phyloP scores from a whole-genome alignment of 768 basidiomycete genomes.

The Floccularia luteovirens region DNA sequence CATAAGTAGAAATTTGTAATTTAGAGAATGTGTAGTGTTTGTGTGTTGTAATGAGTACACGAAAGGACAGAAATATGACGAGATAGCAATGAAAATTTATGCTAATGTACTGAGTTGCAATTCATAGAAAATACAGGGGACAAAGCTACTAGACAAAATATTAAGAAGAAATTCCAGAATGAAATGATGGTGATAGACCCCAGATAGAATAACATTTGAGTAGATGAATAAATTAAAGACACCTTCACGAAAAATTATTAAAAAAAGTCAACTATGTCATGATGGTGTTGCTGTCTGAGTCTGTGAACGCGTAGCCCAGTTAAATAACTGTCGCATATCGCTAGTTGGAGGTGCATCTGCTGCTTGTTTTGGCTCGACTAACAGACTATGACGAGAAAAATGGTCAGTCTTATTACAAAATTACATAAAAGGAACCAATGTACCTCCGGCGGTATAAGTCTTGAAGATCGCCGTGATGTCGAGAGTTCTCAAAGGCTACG shows the following conservation, averaged over 20 bases:
- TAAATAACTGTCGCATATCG: conserved; percentile 75
- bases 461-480: conserved; percentile 74
- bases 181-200: conserved; percentile 7
- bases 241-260: too few species aligned
- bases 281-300: conserved; percentile 22
- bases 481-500: conserved; percentile 66
- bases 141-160: conserved; percentile 9
- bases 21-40: too few species aligned
- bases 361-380: conserved; percentile 78
- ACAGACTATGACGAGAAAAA: conserved; percentile 53
- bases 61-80: conserved; percentile 17
- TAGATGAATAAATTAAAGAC: too few species aligned
- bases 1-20: conserved; percentile 6
- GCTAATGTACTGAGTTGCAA: conserved; percentile 10
- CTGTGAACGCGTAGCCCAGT: conserved; percentile 66
- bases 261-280: too few species aligned
- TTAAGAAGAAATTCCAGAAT: conserved; percentile 7
- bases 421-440: conserved; percentile 10
- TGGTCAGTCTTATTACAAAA: not conserved
- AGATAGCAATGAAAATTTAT: conserved; percentile 18
- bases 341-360: conserved; percentile 57
- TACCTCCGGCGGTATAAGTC: conserved; percentile 84
- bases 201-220: conserved; percentile 6
- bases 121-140: too few species aligned
- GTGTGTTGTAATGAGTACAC: conserved; percentile 6